A percentile compares a stretch with the other conserved stretches of the same genome.
Conservation (phyloP, 2,329 filamentous ascomycete genomes). For the Colletotrichum somersetense region DNA sequence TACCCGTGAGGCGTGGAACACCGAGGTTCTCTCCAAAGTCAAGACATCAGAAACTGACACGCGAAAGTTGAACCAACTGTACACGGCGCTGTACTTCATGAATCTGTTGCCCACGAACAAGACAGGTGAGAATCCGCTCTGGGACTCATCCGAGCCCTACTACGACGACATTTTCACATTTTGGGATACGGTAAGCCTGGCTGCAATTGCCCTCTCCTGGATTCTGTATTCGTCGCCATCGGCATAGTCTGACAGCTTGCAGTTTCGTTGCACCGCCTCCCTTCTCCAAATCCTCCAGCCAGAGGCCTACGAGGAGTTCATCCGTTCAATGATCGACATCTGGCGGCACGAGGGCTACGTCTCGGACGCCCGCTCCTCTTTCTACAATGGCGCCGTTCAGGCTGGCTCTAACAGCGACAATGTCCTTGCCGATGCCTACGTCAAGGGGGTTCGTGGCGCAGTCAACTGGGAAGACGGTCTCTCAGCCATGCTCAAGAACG, state of each 20-base stretch:
- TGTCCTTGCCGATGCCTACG: conserved; percentile 78
- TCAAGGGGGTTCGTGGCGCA: conserved; percentile 73
- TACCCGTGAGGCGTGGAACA: conserved; percentile 69
- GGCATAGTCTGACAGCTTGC: background rate
- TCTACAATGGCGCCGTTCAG: conserved; percentile 77
- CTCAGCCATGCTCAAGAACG: conserved; percentile 74
- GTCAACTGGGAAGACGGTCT: conserved; percentile 75
- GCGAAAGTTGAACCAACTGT: conserved; percentile 71
- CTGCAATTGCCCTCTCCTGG: background rate
- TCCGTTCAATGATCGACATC: conserved; percentile 76
- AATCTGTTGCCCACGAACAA: conserved; percentile 77
- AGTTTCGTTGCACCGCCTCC: conserved; percentile 73
- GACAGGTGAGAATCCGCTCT: conserved; percentile 77
- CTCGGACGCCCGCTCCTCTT: conserved; percentile 75
- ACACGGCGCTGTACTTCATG: conserved; percentile 78
- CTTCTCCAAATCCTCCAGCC: conserved; percentile 76
- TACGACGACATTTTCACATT: conserved; percentile 80
- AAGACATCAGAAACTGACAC: conserved; percentile 68
- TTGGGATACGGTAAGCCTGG: conserved; percentile 64
- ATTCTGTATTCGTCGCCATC: background rate
- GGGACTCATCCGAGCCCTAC: conserved; percentile 74
- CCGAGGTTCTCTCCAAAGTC: conserved; percentile 72
- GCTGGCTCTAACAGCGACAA: conserved; percentile 80
- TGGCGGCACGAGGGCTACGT: conserved; percentile 75
- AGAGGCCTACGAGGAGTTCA: conserved; percentile 71